Evolutionary conservation across 2,329 filamentous ascomycete species (phyloP).

Genomic region (Phialemoniopsis sp.): DNA sequence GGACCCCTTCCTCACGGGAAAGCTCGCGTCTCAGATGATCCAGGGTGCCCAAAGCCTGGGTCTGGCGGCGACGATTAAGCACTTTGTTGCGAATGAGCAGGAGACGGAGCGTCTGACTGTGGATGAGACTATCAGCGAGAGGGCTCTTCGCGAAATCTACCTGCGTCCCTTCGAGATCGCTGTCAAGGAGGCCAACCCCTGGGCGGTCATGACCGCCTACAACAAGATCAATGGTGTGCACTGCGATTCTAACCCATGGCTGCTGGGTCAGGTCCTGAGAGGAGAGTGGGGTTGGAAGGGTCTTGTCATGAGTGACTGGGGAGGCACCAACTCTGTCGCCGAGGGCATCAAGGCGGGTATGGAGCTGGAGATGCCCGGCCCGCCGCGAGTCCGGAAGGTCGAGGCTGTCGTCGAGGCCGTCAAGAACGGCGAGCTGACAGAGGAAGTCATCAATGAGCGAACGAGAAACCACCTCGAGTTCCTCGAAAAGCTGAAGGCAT

Average conservation of each 20-base stretch:
- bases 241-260: slow-evolving; percentile 19
- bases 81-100: slow-evolving; percentile 39
- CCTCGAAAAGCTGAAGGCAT: slow-evolving; percentile 5
- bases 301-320: slow-evolving; percentile 28
- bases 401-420: slow-evolving; percentile 18
- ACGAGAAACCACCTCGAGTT: slow-evolving; percentile 19
- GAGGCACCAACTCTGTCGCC: slow-evolving; percentile 21
- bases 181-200: slow-evolving; percentile 32
- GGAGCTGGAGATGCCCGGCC: slow-evolving; percentile 32
- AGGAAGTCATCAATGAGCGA: slow-evolving; percentile 17
- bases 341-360: slow-evolving; percentile 24
- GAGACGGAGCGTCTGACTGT: slow-evolving; percentile 22
- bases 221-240: slow-evolving; percentile 35
- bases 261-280: slow-evolving; percentile 29
- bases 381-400: slow-evolving; percentile 14
- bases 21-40: slow-evolving; percentile 35
- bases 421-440: slow-evolving; percentile 15
- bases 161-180: slow-evolving; percentile 39
- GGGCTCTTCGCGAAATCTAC: slow-evolving; percentile 33
- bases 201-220: slow-evolving; percentile 41
- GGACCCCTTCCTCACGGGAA: slow-evolving; percentile 40
- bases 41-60: slow-evolving; percentile 36
- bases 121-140: slow-evolving; percentile 21
- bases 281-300: slow-evolving; percentile 35
- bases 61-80: slow-evolving; percentile 39